Base-by-base conservation (phyloP, 2,329 filamentous ascomycete species). In the Rhinocladiella mackenziei region DNA sequence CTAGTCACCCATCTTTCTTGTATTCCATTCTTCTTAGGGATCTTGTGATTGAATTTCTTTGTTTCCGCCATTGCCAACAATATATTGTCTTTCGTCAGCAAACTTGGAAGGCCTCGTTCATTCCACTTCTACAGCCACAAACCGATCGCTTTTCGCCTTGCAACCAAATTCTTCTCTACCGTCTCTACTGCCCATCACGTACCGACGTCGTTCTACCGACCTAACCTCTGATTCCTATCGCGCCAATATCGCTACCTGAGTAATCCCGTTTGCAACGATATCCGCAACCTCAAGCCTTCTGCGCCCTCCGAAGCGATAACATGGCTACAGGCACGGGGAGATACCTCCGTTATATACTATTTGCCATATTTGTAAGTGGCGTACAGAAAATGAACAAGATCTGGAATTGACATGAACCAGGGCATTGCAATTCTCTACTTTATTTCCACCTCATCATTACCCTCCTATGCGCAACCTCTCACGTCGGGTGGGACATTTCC, bases 341-440 rank as follows among this genome's bases (percentile, higher is more conserved):
- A 54, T 68, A 68, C 57, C 60, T 80, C 55, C 76, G 79, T 58
- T 82, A 81, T 62, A 71, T 95, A 64, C 75, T 92, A 62, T 81
- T 94, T 61, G 86, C 88, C 48, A 77, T 89, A 62, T 83, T 94
- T 62, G 89, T 94, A 77, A 62, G 84, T 75, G 32, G 26, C 53
- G 40, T 41, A 17, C n/a, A 38, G 42, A 10, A 11, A 25, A 22
- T 5, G 19, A 29, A 32, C 11, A 23, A 19, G 23, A 31, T 25
- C 28, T 31, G 32, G 19, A 34, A 28, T 52, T 63, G 42, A 63
- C 50, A 17, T 17, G 48, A 18, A 17, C 18, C 55, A 79, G 75
- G 70, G 80, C 45, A 67, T 94, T 53, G 73, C 81, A 52, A 73
- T 94, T 51, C 77, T 95, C 64, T 92, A 91, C 71, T 88, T 91